Conservation (phyloP, 192 early-diverging fungal genomes). For the Umbelopsis sp. region DNA sequence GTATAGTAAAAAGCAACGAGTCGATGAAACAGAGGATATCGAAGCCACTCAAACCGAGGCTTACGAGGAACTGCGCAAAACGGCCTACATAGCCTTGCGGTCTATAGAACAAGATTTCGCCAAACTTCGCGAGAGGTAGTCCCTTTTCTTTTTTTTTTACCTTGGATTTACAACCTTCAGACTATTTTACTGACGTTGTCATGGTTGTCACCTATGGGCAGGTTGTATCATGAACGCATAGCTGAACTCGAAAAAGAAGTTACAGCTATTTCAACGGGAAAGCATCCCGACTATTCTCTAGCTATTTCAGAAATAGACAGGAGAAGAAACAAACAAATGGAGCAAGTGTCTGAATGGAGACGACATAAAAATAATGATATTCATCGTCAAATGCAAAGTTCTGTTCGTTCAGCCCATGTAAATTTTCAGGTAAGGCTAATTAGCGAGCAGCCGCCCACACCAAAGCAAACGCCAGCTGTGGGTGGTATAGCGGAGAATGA, state of each 20-base stretch:
- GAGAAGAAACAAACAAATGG: neutral
- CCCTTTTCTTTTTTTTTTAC: no score
- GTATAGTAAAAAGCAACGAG: neutral
- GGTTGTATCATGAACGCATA: conserved; percentile 3
- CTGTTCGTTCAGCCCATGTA: neutral
- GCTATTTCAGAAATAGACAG: neutral
- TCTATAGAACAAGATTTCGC: conserved; percentile 13
- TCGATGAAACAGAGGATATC: neutral
- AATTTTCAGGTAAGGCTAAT: conserved; percentile 1
- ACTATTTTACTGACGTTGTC: neutral
- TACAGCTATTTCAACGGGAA: neutral
- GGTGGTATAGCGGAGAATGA: neutral
- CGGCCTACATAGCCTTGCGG: neutral
- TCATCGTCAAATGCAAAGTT: neutral
- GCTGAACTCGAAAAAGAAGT: conserved; percentile 13
- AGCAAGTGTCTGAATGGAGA: conserved; percentile 1
- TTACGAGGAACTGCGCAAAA: neutral
- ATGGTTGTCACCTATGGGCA: neutral
- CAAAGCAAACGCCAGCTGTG: no score
- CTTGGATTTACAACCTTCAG: neutral
- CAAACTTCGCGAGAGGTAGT: neutral
- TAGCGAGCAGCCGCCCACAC: no score
- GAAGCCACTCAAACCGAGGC: neutral
- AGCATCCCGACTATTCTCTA: neutral
- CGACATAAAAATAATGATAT: neutral